Base-by-base conservation (phyloP, 75 land plant species). In the Adiantum capillusveneris region DNA sequence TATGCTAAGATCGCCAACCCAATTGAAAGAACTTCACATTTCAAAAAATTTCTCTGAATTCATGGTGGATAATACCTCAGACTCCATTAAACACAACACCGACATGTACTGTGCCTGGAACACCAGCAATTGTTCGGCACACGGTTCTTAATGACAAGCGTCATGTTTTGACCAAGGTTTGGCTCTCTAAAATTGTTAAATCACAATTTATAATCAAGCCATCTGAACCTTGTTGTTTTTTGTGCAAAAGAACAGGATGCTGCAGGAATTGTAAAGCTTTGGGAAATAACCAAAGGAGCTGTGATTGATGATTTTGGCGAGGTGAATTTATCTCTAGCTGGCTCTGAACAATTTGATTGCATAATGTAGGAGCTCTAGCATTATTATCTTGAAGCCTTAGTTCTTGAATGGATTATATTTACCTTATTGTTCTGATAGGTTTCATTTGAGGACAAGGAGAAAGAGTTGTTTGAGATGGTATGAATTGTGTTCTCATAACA, bases 391-490 rank as follows among this genome's bases (percentile, higher is more conserved):
- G n/a, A n/a, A n/a, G n/a, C n/a, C n/a, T n/a, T n/a, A n/a, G n/a
- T n/a, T n/a, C n/a, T n/a, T n/a, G n/a, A n/a, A n/a, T n/a, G n/a
- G n/a, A n/a, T n/a, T n/a, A n/a, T n/a, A n/a, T n/a, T n/a, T n/a
- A n/a, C n/a, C n/a, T n/a, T n/a, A n/a, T 34, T 9, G 21, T 37
- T 31, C 43, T 59, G 73, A 28, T 65, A 89, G 98, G 85, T 86
- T 29, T 72, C 86, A 1, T 94, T 85, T 71, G 98, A 86, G 31
- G 87, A 86, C 49, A 94, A 81, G 63, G 92, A 86, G 68, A 84
- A 94, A 63, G 84, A 89, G 26, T 58, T 94, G 17, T 89, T 94
- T 74, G 98, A 94, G 72, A 88, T 79, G 98, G 98, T 93, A 75
- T 20, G 14, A 28, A n/a, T 61, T 17, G 21, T 28, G 26, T 45